phyloP scores from a whole-genome alignment of 768 basidiomycete genomes.

The Podaxis mareebaensis region DNA sequence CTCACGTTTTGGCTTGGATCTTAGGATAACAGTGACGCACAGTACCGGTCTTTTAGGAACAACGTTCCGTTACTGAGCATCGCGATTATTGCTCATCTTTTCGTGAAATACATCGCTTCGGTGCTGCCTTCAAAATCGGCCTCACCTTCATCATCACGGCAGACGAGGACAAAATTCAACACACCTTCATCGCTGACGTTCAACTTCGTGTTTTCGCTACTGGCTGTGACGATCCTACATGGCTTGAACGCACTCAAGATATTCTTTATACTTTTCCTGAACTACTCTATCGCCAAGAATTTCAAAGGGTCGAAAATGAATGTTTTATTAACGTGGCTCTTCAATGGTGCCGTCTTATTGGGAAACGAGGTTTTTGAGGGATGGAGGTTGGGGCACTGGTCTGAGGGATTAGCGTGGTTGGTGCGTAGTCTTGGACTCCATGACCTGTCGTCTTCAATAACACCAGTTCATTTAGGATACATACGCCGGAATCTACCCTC shows the following conservation, averaged over 20 bases:
- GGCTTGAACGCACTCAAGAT: constrained; percentile 83
- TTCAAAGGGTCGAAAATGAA: constrained; percentile 43
- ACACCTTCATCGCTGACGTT: constrained; percentile 49
- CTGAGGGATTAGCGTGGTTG: constrained; percentile 54
- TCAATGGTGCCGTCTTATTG: constrained; percentile 75
- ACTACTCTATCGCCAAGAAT: constrained; percentile 63
- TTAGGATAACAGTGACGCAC: constrained; percentile 91
- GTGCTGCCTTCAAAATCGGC: constrained; percentile 24
- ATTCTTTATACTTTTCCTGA: constrained; percentile 62
- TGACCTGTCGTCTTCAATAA: neutral
- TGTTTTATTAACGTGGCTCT: constrained; percentile 69
- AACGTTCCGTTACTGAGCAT: constrained; percentile 67
- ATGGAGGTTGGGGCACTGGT: constrained; percentile 63
- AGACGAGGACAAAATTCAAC: constrained; percentile 21
- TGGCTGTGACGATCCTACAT: constrained; percentile 75
- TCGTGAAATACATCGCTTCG: constrained; percentile 52
- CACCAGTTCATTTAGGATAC: constrained; percentile 46
- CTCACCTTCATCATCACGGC: neutral
- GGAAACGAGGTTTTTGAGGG: constrained; percentile 75
- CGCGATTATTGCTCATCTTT: constrained; percentile 52
- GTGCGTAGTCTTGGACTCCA: constrained; percentile 43
- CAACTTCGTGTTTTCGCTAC: constrained; percentile 57
- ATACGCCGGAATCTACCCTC: constrained; percentile 75
- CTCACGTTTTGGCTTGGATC: neutral
- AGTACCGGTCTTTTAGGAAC: constrained; percentile 86